Conservation (phyloP, 768 basidiomycete genomes). For the Imleria badia region DNA sequence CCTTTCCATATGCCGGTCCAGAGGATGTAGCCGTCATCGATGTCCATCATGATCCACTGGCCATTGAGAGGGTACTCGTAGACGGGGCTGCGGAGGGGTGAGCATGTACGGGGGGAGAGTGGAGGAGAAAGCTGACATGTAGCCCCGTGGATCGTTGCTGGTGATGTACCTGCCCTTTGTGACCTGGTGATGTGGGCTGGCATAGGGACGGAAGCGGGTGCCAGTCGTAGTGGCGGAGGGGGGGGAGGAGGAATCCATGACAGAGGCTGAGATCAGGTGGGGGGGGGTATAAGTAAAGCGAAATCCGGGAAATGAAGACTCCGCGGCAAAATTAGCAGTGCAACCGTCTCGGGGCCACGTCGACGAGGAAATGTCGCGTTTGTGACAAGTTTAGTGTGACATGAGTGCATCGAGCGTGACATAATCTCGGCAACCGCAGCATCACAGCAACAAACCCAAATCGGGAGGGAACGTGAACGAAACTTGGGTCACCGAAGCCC, state of each 20-base stretch:
- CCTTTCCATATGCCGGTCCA: slow-evolving; percentile 98
- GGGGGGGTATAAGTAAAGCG: slow-evolving; percentile 22
- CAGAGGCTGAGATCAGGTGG: slow-evolving; percentile 7
- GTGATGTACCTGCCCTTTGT: slow-evolving; percentile 88
- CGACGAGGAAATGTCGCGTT: slow-evolving; percentile 35
- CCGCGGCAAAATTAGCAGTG: slow-evolving; percentile 32
- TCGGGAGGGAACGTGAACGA: slow-evolving; percentile 36
- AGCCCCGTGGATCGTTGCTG: slow-evolving; percentile 84
- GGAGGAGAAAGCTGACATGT: slow-evolving; percentile 58
- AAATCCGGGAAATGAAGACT: slow-evolving; percentile 27
- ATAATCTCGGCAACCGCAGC: slow-evolving; percentile 34
- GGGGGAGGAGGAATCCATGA: slow-evolving; percentile 45
- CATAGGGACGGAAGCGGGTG: slow-evolving; percentile 62
- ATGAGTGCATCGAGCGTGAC: slow-evolving; percentile 26
- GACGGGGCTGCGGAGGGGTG: slow-evolving; percentile 55
- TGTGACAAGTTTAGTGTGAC: slow-evolving; percentile 27
- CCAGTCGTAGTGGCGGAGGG: slow-evolving; percentile 24
- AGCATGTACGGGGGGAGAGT: not conserved
- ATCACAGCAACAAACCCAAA: slow-evolving; percentile 34
- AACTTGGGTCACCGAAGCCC: slow-evolving; percentile 27
- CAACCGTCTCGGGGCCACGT: slow-evolving; percentile 35
- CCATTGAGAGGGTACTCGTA: slow-evolving; percentile 88
- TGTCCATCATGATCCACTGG: slow-evolving; percentile 96
- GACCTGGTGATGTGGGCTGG: slow-evolving; percentile 76
- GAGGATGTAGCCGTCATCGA: slow-evolving; percentile 87